phyloP scores from a whole-genome alignment of 768 basidiomycete species.

The Rubroboletus pulcherrimus region DNA sequence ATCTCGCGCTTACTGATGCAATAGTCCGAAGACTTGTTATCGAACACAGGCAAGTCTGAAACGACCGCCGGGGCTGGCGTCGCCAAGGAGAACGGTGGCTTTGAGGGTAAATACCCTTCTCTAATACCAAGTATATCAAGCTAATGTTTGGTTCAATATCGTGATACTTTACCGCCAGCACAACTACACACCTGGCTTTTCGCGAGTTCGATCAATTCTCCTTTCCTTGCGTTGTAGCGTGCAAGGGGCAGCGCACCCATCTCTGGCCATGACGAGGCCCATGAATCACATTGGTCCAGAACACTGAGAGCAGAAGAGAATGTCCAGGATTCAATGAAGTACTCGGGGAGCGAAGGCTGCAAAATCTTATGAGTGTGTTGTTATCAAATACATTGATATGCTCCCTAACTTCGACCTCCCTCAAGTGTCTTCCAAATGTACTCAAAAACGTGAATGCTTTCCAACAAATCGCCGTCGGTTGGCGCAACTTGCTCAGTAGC shows the following conservation, averaged over 20 bases:
- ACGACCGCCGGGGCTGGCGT: conserved; percentile 16
- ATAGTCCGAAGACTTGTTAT: conserved; percentile 21
- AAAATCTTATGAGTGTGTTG: conserved; percentile 18
- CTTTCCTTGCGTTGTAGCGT: conserved; percentile 70
- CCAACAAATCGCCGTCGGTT: conserved; percentile 64
- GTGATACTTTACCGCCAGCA: background rate
- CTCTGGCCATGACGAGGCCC: conserved; percentile 48
- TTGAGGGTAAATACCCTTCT: conserved; percentile 64
- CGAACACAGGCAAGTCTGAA: conserved; percentile 15
- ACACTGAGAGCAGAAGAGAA: conserved; percentile 86
- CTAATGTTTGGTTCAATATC: conserved; percentile 38
- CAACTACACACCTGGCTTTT: conserved; percentile 66
- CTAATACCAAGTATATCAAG: conserved; percentile 81
- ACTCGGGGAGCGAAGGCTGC: conserved; percentile 51
- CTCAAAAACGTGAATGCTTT: conserved; percentile 74
- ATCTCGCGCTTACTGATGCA: conserved; percentile 61
- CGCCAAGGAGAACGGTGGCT: conserved; percentile 68
- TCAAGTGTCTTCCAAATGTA: conserved; percentile 69
- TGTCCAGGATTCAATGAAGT: conserved; percentile 91
- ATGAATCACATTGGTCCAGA: conserved; percentile 73
- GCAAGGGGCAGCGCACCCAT: conserved; percentile 46
- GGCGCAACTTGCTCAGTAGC: conserved; percentile 66
- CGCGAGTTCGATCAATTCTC: conserved; percentile 88
- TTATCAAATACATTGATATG: background rate
- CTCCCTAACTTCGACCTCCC: conserved; percentile 64